A percentile compares a stretch with the other conserved stretches of the same genome.
Evolutionary conservation across 352 stramenopile species (phyloP).

Genomic region (Phytophthora foliorum): DNA sequence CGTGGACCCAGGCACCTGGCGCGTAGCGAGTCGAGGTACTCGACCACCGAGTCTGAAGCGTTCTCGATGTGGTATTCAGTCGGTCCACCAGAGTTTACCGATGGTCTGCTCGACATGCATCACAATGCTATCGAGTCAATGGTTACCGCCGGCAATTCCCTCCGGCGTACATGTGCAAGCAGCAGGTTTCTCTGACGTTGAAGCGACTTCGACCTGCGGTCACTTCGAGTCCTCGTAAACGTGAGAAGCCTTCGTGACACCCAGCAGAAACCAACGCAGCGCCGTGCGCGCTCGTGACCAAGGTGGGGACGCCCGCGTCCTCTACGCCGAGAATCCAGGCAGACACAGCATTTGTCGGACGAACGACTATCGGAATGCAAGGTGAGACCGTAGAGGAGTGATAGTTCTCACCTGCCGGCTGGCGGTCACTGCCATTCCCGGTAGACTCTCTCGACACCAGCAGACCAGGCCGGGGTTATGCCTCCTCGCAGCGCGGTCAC

Average conservation of each 20-base stretch:
- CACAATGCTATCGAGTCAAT: neutral
- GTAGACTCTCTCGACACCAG: conserved; percentile 16
- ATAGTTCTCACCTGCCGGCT: conserved; percentile 26
- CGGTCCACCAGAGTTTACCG: no score
- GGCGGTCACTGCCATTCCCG: conserved; percentile 19
- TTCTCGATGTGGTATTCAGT: no score
- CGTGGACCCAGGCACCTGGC: conserved; percentile 1
- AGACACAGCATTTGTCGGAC: neutral
- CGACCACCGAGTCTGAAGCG: no score
- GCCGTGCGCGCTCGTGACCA: conserved; percentile 1
- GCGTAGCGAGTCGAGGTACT: conserved; percentile 2
- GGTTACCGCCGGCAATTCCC: no score
- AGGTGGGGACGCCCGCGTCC: neutral
- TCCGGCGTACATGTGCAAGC: no score
- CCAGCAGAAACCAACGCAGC: conserved; percentile 8
- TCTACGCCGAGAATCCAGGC: conserved; percentile 11
- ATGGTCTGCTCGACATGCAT: no score
- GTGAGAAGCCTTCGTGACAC: conserved; percentile 5
- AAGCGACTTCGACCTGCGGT: neutral
- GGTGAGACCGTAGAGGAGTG: conserved; percentile 26
- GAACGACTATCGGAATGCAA: conserved; percentile 24
- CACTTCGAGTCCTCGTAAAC: neutral
- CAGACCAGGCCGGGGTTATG: conserved; percentile 19
- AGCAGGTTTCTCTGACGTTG: neutral
- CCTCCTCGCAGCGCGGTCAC: conserved; percentile 14